Conservation (phyloP, 1,139 yeast genomes). For the Sugiyamaella grinbergsii region DNA sequence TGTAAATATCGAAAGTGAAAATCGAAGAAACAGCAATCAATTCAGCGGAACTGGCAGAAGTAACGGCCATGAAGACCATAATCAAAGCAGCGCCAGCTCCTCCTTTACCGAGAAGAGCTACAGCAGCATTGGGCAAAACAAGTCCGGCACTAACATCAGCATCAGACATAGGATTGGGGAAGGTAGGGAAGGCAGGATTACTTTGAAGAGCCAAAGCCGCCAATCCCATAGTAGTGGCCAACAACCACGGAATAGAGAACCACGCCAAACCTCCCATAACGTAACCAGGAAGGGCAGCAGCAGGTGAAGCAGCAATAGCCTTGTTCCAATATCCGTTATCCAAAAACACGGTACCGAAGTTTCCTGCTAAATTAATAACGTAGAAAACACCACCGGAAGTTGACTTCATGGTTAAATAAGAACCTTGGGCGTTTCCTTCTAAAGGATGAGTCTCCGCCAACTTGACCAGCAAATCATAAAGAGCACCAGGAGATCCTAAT, state of each 20-base stretch:
- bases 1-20: conserved; percentile 80
- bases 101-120: conserved; percentile 78
- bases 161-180: conserved; percentile 61
- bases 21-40: conserved; percentile 84
- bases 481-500: conserved; percentile 78
- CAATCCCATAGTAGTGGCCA: conserved; percentile 82
- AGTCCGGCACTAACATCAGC: conserved; percentile 78
- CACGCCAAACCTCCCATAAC: conserved; percentile 88
- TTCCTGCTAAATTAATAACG: conserved; percentile 78
- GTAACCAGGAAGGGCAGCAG: conserved; percentile 86
- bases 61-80: conserved; percentile 77
- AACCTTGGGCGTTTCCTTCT: conserved; percentile 72
- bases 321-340: conserved; percentile 87
- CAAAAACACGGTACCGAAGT: conserved; percentile 84
- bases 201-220: conserved; percentile 73
- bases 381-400: conserved; percentile 69
- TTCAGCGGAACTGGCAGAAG: conserved; percentile 67
- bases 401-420: conserved; percentile 77
- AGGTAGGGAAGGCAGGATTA: conserved; percentile 73
- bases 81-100: conserved; percentile 82
- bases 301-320: conserved; percentile 85
- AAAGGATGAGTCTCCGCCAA: conserved; percentile 48
- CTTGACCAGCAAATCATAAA: conserved; percentile 67
- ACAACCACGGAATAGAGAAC: conserved; percentile 85
- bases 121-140: conserved; percentile 84